Conservation (phyloP, 2,329 filamentous ascomycete genomes). For the Balansia obtecta region DNA sequence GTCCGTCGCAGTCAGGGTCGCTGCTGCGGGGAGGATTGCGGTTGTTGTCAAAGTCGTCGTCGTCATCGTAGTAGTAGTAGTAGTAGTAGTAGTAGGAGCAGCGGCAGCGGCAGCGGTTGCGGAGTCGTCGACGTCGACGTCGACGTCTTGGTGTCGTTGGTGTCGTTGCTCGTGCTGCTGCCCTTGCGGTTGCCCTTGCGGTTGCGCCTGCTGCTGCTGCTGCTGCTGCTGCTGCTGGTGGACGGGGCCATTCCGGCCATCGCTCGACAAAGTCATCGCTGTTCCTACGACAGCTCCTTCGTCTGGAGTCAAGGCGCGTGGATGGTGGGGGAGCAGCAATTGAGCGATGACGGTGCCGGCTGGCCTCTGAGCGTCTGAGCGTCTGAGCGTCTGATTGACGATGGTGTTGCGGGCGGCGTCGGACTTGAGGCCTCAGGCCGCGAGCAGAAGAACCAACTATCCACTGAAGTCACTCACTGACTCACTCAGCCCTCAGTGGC, state of each 20-base stretch:
- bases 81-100: no score
- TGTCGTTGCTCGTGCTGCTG: neutral
- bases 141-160: no score
- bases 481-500: no score
- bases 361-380: neutral
- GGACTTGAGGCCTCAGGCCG: conserved; percentile 6
- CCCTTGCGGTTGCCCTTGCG: neutral
- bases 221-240: neutral
- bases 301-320: conserved; percentile 20
- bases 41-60: conserved; percentile 1
- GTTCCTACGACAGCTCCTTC: conserved; percentile 42
- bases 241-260: conserved; percentile 21
- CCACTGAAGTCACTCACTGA: neutral
- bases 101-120: no score
- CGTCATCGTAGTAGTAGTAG: no score
- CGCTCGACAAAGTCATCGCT: conserved; percentile 51
- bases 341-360: conserved; percentile 1
- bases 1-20: conserved; percentile 1
- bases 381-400: neutral
- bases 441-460: conserved; percentile 13
- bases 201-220: neutral
- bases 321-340: neutral
- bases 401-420: conserved; percentile 3
- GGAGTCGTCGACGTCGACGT: neutral
- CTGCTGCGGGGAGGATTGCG: conserved; percentile 6